Base-by-base conservation (phyloP, 2,329 filamentous ascomycete genomes). In the Eutypella sp. region DNA sequence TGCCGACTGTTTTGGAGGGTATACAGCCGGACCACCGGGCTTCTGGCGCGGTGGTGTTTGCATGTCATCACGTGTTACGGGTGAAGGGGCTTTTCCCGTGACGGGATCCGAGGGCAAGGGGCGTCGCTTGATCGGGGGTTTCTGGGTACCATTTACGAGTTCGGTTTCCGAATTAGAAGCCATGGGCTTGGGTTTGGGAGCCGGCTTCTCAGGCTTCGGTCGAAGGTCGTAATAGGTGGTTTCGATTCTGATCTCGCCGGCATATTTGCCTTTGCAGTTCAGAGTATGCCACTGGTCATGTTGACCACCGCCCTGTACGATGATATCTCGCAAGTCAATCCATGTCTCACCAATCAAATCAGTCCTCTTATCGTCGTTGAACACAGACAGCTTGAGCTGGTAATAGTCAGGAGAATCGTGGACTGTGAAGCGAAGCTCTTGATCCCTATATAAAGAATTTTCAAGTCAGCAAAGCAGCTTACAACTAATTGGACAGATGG, bases 331-430 rank as follows among this genome's bases (percentile, higher is more conserved):
- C 48, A 99, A 75, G 60, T 88, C 86, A 47, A 97, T 81, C 85
- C 89, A 96, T 6, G 88, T 84, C 68, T 99, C 93, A 54, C 93
- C 93, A 58, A 99, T 96, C 53, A 99, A 69, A 56, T 99, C 93
- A 0, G 92, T 97, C 72, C 87, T 95, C 73, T 96, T 97, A 69
- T 99, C 93, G 60, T 99, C 93, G 63, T 96, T 96, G 72, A 99
- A 99, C 5, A 97, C 81, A 3, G 92, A 96, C 15, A 97, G 78
- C 65, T 99, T 99, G 47, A 99, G 78, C 64, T 91, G 89, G 68
- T 89, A 90, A 73, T 99, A 99, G 68, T 99, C 93, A 16, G 90
- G 85, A 15, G 90, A 96, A 61, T 97, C 91, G 75, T 96, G 92
- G 15, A 99, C 93, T 38, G 82, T 89, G 63, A 97, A 99, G 50